These are phyloP conservation scores for Oemleria cerasiformis DNA, from an alignment of 306 rosid genomes.

Conservation along the genomic window DNA sequence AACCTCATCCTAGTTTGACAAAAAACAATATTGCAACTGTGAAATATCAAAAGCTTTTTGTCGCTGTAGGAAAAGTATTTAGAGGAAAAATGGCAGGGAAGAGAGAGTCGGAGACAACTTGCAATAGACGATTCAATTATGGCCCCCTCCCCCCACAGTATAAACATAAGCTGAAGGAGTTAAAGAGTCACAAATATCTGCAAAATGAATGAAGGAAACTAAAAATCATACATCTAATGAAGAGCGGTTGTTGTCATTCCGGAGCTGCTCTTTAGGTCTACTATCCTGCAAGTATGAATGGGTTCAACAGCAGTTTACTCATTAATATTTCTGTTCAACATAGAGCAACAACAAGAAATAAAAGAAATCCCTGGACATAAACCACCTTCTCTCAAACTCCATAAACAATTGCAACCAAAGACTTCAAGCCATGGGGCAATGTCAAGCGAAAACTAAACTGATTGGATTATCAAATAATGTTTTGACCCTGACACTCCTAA, in stretches of 20 bases:
- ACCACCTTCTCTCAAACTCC: not conserved
- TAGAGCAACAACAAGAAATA: not conserved
- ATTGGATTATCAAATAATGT: not conserved
- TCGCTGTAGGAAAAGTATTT: conserved; percentile 15
- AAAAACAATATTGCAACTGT: conserved; percentile 6
- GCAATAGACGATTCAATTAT: not conserved
- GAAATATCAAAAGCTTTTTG: conserved; percentile 9
- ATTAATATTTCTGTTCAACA: conserved; percentile 4
- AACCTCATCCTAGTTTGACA: conserved; percentile 65
- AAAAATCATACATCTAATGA: conserved; percentile 54
- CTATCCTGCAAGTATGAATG: conserved; percentile 52
- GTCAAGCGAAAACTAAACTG: not conserved
- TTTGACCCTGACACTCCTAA: not conserved
- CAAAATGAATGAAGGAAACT: conserved; percentile 4
- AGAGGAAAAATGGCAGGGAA: not conserved
- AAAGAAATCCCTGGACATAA: not conserved
- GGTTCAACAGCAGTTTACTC: conserved; percentile 7
- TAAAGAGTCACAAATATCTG: conserved; percentile 14
- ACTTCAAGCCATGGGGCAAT: too few species aligned
- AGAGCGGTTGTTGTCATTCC: conserved; percentile 44
- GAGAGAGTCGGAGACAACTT: too few species aligned
- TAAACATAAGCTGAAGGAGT: not conserved
- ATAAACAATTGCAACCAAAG: too few species aligned
- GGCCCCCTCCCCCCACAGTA: not conserved
- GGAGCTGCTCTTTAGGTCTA: conserved; percentile 56